Conservation (phyloP, 805 yeast genomes). For the Saturnispora ahearnii region DNA sequence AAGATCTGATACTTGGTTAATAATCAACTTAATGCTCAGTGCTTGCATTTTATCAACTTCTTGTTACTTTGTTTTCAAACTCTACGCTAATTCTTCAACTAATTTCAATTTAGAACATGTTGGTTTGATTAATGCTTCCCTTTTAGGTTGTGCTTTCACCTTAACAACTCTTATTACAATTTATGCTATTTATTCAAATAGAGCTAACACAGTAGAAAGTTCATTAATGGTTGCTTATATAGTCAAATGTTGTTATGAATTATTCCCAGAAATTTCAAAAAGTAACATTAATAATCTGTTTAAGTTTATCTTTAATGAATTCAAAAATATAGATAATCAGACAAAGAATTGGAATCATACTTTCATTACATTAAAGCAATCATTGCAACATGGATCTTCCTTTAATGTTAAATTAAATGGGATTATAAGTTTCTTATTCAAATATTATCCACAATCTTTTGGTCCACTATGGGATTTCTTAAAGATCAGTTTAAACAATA, state of each 20-base stretch:
- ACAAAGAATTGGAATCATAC: constrained; percentile 16
- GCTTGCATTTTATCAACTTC: constrained; percentile 72
- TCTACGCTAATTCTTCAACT: constrained; percentile 64
- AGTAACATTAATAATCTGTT: constrained; percentile 26
- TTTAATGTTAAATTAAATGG: constrained; percentile 14
- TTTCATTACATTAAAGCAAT: constrained; percentile 7
- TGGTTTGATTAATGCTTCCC: constrained; percentile 65
- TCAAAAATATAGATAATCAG: constrained; percentile 28
- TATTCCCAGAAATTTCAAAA: constrained; percentile 79
- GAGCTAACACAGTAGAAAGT: constrained; percentile 86
- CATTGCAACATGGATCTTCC: constrained; percentile 5
- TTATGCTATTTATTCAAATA: constrained; percentile 74
- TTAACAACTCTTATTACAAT: constrained; percentile 63
- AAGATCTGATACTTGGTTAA: constrained; percentile 37
- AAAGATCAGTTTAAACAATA: constrained; percentile 23
- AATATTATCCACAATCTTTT: constrained; percentile 2
- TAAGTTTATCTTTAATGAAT: constrained; percentile 25
- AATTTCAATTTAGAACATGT: constrained; percentile 23
- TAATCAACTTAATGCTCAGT: constrained; percentile 42
- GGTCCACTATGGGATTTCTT: constrained; percentile 42
- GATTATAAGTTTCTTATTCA: not conserved
- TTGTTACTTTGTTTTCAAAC: constrained; percentile 69
- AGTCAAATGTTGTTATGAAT: constrained; percentile 86
- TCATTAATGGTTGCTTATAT: constrained; percentile 82
- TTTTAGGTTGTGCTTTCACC: constrained; percentile 80